Percentiles rank a stretch among this genome's conserved stretches.
Evolutionary conservation across 768 basidiomycete genomes (phyloP).

Genomic region (Collybiopsis luxurians): DNA sequence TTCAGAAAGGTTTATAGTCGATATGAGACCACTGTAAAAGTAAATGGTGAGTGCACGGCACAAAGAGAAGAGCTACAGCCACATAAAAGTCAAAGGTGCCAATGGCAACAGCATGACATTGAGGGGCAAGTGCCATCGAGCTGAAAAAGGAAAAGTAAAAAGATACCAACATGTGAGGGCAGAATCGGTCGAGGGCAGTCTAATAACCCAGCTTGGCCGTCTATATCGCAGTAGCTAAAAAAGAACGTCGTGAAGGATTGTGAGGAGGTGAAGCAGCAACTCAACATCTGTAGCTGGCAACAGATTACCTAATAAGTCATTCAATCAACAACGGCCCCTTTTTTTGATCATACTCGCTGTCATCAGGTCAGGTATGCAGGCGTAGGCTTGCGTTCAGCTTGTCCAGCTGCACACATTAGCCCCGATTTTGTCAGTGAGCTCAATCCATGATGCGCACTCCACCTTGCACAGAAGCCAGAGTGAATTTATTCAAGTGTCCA

Average conservation of each 20-base stretch:
- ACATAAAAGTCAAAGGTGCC: not conserved
- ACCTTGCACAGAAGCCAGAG: too few species aligned
- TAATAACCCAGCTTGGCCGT: not conserved
- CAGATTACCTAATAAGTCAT: not conserved
- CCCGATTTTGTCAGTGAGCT: too few species aligned
- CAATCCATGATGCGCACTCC: too few species aligned
- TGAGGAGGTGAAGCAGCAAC: not conserved
- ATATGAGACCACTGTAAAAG: not conserved
- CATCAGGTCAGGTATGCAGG: too few species aligned
- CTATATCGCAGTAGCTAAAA: not conserved
- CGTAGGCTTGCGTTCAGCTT: too few species aligned
- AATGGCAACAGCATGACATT: too few species aligned
- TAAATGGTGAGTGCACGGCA: not conserved
- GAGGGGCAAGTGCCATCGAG: too few species aligned
- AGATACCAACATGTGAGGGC: not conserved
- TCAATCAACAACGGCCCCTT: too few species aligned
- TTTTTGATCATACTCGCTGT: too few species aligned
- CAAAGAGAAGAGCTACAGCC: not conserved
- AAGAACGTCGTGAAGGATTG: conserved; percentile 6
- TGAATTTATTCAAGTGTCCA: too few species aligned
- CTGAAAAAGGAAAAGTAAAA: not conserved
- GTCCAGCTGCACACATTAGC: too few species aligned
- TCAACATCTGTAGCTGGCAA: conserved; percentile 42
- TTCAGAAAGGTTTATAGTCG: not conserved
- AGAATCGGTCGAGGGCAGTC: not conserved